These are phyloP conservation scores for Pulveroboletus sp. DNA, from an alignment of 768 basidiomycete genomes.

Conservation along the genomic window DNA sequence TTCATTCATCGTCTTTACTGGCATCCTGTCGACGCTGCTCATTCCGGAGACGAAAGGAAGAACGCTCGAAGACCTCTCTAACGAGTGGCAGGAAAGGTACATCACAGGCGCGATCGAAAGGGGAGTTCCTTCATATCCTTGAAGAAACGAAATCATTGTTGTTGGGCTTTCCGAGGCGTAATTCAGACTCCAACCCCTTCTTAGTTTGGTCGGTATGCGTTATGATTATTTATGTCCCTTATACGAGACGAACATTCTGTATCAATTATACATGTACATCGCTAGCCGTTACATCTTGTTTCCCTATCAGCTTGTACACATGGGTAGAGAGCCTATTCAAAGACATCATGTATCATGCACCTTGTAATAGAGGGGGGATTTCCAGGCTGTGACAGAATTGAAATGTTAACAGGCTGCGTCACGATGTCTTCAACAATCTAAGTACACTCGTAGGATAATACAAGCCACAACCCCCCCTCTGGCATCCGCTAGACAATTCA, in stretches of 20 bases:
- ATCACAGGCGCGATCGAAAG: conserved; percentile 28
- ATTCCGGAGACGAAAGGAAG: conserved; percentile 74
- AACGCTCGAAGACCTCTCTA: conserved; percentile 67
- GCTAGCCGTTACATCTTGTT: no score
- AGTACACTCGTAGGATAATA: conserved; percentile 12
- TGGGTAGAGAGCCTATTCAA: background rate
- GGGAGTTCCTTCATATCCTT: conserved; percentile 11
- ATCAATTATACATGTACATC: background rate
- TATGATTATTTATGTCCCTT: background rate
- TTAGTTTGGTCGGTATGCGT: background rate
- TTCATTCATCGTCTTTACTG: conserved; percentile 81
- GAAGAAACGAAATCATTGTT: background rate
- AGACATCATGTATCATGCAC: background rate
- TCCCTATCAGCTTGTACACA: background rate
- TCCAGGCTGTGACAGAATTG: background rate
- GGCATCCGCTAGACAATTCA: background rate
- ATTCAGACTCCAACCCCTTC: no score
- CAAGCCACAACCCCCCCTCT: background rate
- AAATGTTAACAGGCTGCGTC: no score
- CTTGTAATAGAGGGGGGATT: no score
- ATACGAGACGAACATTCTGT: background rate
- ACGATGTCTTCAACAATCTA: background rate
- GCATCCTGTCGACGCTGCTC: conserved; percentile 74
- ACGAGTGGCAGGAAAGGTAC: conserved; percentile 65
- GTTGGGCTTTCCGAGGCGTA: background rate